A percentile compares a stretch with the other conserved stretches of the same genome.
phyloP scores from a whole-genome alignment of 371 early-diverging fungal species.

The Mucor lusitanicus region DNA sequence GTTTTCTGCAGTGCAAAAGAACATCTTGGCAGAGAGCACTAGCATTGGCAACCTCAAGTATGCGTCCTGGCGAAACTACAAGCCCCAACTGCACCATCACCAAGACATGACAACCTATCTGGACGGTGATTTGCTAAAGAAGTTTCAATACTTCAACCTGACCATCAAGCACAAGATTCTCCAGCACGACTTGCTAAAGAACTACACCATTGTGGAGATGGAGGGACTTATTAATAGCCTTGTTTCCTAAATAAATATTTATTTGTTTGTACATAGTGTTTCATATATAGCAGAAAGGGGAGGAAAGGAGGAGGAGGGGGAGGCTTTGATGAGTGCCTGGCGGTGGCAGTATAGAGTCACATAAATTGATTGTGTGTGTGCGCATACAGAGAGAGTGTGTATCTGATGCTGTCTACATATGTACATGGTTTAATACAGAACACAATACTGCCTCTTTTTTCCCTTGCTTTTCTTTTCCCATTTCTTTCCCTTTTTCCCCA shows the following conservation, averaged over 20 bases:
- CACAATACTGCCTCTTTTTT: not conserved
- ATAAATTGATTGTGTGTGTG: not conserved
- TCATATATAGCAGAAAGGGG: not conserved
- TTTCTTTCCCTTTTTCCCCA: not conserved
- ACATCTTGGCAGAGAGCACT: conserved; percentile 55
- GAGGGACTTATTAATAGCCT: conserved; percentile 11
- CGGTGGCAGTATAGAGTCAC: not conserved
- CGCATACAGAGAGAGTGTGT: too few species aligned
- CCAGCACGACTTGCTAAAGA: conserved; percentile 12
- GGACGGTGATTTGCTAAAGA: conserved; percentile 90
- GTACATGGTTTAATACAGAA: not conserved
- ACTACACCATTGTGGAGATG: not conserved
- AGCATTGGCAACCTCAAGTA: conserved; percentile 67
- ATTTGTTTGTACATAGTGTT: conserved; percentile 2
- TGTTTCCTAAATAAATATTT: conserved; percentile 6
- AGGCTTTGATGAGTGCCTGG: not conserved
- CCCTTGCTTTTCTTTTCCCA: not conserved
- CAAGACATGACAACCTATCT: conserved; percentile 57
- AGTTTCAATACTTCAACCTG: conserved; percentile 62
- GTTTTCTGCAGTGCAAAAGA: conserved; percentile 64
- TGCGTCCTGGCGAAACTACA: conserved; percentile 66
- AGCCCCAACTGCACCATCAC: conserved; percentile 32
- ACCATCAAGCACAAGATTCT: conserved; percentile 54
- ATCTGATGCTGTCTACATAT: not conserved
- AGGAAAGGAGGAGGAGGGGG: not conserved